Percentiles rank a stretch among this genome's conserved stretches.
phyloP scores from a whole-genome alignment of 2,329 filamentous ascomycete species.

The Stagonosporopsis chrysanthemi region DNA sequence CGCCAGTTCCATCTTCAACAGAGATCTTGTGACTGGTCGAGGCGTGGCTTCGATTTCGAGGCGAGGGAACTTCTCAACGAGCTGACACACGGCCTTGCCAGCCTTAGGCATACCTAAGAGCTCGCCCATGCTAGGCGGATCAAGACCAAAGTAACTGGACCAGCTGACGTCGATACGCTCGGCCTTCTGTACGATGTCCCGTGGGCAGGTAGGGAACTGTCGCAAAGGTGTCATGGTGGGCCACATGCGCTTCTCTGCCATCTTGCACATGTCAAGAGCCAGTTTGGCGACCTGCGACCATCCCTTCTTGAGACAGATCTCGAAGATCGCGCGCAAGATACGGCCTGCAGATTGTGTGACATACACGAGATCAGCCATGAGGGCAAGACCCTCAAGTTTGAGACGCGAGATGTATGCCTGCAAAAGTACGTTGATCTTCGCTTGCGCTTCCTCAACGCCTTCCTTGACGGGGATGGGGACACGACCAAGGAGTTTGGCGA shows the following conservation, averaged over 20 bases:
- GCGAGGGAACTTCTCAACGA: constrained; percentile 92
- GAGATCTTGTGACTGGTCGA: constrained; percentile 91
- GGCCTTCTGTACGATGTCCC: constrained; percentile 88
- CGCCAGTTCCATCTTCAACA: constrained; percentile 87
- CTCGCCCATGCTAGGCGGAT: constrained; percentile 95
- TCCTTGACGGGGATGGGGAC: constrained; percentile 98
- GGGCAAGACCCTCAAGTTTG: constrained; percentile 88
- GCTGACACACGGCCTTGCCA: constrained; percentile 81
- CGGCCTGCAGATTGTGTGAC: constrained; percentile 97
- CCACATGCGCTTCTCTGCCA: constrained; percentile 99
- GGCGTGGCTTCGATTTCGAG: constrained; percentile 92
- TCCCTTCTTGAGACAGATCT: constrained; percentile 96
- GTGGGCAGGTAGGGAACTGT: constrained; percentile 80
- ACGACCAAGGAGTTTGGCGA: constrained; percentile 86
- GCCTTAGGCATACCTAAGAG: constrained; percentile 89
- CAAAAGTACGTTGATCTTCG: constrained; percentile 96
- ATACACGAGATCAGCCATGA: constrained; percentile 99
- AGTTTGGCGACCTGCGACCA: constrained; percentile 94
- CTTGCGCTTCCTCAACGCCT: constrained; percentile 93
- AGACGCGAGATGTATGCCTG: constrained; percentile 97
- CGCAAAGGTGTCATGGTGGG: constrained; percentile 96
- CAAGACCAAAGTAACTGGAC: constrained; percentile 93
- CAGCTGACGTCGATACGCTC: constrained; percentile 95
- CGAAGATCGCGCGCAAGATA: constrained; percentile 93
- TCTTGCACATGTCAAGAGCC: constrained; percentile 94